Evolutionary conservation across 2,329 filamentous ascomycete species (phyloP), one percentile per base, ranked within the genome.

Genomic region (Apiospora rasikravindrae): DNA sequence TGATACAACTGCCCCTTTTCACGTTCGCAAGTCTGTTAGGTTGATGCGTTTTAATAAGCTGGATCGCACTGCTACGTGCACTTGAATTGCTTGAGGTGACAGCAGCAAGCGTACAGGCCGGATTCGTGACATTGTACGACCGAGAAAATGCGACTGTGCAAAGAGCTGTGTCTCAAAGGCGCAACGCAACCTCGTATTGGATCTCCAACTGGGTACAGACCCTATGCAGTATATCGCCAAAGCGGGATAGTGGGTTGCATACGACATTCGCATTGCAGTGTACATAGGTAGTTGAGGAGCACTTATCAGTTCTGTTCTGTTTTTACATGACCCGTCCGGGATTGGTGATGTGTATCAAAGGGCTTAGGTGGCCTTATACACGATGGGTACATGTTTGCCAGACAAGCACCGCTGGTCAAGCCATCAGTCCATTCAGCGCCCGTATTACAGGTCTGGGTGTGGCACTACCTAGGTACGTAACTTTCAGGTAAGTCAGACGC

Each of bases 401-500:
- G 26, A 61, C 16, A 37, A 16, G 13, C 29, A 33, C 51, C 10
- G 11, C 51, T 57, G 14, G 51, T 57, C 26, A 57, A 57, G 51
- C 26, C 26, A 14, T 19, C 26, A 57, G 14, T 11, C 51, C 33
- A 26, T 51, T 4, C 37, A 51, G 7, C 8, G n/a, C 24, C 4
- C 22, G 22, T 11, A 51, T 22, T n/a, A 57, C 53, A 19, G n/a
- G 13, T 24, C 6, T 33, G 19, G 19, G 44, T 16, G 44, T 42
- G 22, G 22, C 45, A n/a, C 45, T n/a, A 47, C 16, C 16, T 22
- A 57, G 13, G 29, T 61, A 61, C 19, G 53, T 61, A 61, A 61
- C 53, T 61, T 33, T 64, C 57, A 64, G 57, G 57, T 64, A 64
- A 64, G 57, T 40, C 57, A 64, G 57, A 64, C n/a, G 57, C 57